Percentiles rank a stretch among this genome's conserved stretches.
Conservation (phyloP, 169 alveolate genomes). For the Pseudocohnilembus persalinus region DNA sequence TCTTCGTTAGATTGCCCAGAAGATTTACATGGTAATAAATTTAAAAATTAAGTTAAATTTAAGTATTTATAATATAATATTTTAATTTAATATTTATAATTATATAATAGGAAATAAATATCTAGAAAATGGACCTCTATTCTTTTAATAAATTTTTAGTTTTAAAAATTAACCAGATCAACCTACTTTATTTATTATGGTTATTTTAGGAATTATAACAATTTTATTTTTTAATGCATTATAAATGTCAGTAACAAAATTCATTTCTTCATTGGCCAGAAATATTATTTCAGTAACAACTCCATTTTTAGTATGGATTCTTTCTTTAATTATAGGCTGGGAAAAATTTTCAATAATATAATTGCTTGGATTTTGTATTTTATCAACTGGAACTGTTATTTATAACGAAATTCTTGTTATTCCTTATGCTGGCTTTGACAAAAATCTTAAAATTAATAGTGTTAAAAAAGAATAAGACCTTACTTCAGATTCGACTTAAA, state of each 20-base stretch:
- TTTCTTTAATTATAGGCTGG: slow-evolving; percentile 43
- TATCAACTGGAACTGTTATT: slow-evolving; percentile 68
- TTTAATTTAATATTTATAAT: neutral
- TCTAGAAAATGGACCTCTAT: slow-evolving; percentile 22
- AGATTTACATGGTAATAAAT: slow-evolving; percentile 14
- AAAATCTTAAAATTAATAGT: neutral
- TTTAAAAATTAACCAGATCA: slow-evolving; percentile 16
- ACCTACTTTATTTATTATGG: slow-evolving; percentile 9
- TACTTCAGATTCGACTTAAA: too few species aligned
- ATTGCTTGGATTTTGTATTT: slow-evolving; percentile 66
- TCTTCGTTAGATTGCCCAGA: slow-evolving; percentile 27
- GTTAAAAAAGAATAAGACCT: neutral
- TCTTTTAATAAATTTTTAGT: slow-evolving; percentile 22
- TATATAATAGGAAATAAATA: slow-evolving; percentile 3
- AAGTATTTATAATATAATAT: neutral
- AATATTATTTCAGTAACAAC: slow-evolving; percentile 55
- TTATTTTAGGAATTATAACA: slow-evolving; percentile 20
- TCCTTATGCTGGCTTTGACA: slow-evolving; percentile 43
- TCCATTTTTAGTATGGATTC: slow-evolving; percentile 64
- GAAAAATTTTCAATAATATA: slow-evolving; percentile 59
- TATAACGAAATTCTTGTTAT: slow-evolving; percentile 70
- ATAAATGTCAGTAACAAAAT: slow-evolving; percentile 60
- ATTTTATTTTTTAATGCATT: slow-evolving; percentile 55
- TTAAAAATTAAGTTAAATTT: neutral
- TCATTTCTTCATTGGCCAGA: slow-evolving; percentile 56